Base-by-base conservation (phyloP, 306 rosid genomes). In the Hippophae tibetana region DNA sequence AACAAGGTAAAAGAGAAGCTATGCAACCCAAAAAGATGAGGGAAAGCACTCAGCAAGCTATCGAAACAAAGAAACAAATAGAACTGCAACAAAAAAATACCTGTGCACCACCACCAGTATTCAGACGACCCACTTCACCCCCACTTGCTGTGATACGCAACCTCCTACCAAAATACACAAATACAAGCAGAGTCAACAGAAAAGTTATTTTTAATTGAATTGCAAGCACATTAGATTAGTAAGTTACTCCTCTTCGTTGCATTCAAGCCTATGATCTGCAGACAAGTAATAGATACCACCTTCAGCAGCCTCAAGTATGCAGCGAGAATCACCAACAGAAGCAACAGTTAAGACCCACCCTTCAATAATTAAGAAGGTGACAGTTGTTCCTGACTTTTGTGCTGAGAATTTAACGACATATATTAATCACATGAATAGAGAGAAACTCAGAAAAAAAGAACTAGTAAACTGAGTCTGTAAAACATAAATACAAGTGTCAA, bases 101-200 rank as follows among this genome's bases (percentile, higher is more conserved):
- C 99, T 93, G 89, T 63, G 97, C 89, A 53, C 99, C 99, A 63
- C 99, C 99, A 60, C 99, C 99, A 38, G 99, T 86, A 77, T 93
- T 93, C 65, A 93, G 83, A 60, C 99, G 88, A 64, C 95, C 99
- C 65, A 93, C 99, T 79, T 93, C 99, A 48, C 99, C 94, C 18
- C 99, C 99, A 64, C 99, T 86, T 60, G 84, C 70, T 57, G 92
- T 83, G 72, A 93, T 89, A 47, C 99, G 99, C 45, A 60, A 58
- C 83, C 95, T 81, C 86, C 99, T 93, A 74, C 69, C 59, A 45
- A 64, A 69, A 71, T 61, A 40, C 52, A 60, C 49, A 55, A 58
- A 6, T 9, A 43, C 64, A 53, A 46, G 14, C 12, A 13, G 47
- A 9, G 43, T n/a, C 10, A 54, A 59, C 6, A 57, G 42, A 31